Conservation (phyloP, 306 rosid species). For the Senna tora region DNA sequence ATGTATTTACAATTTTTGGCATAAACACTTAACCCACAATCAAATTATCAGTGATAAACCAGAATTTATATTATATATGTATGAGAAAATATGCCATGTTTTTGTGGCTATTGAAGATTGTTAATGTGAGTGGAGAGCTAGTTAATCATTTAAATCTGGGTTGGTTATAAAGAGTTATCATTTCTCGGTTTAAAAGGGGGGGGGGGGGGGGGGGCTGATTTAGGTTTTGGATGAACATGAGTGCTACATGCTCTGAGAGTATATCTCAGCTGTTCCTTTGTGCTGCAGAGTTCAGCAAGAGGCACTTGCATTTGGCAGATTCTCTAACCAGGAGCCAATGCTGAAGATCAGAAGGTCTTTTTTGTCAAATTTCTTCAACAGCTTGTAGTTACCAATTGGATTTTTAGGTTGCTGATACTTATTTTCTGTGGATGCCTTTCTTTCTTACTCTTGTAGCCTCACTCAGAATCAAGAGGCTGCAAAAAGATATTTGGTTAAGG, state of each 20-base stretch:
- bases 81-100: slow-evolving; percentile 14
- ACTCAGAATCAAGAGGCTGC: slow-evolving; percentile 86
- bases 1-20: slow-evolving; percentile 9
- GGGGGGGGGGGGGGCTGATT: neutral
- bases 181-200: neutral
- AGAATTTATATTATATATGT: neutral
- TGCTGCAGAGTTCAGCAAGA: slow-evolving; percentile 56
- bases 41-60: neutral
- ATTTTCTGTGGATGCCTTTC: slow-evolving; percentile 4
- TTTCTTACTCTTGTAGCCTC: slow-evolving; percentile 61
- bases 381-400: neutral
- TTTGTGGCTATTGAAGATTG: neutral
- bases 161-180: neutral
- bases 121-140: neutral
- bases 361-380: neutral
- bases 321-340: slow-evolving; percentile 54
- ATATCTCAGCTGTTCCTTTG: slow-evolving; percentile 39
- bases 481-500: slow-evolving; percentile 71
- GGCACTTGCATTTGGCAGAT: slow-evolving; percentile 54
- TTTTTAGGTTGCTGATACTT: slow-evolving; percentile 1
- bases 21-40: neutral
- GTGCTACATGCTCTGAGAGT: neutral
- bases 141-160: slow-evolving; percentile 4
- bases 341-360: slow-evolving; percentile 55
- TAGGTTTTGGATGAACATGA: slow-evolving; percentile 12